Percentiles rank a stretch among this genome's conserved stretches.
Conservation (phyloP, 148 eudicot species). For the Rhododendron vialii region DNA sequence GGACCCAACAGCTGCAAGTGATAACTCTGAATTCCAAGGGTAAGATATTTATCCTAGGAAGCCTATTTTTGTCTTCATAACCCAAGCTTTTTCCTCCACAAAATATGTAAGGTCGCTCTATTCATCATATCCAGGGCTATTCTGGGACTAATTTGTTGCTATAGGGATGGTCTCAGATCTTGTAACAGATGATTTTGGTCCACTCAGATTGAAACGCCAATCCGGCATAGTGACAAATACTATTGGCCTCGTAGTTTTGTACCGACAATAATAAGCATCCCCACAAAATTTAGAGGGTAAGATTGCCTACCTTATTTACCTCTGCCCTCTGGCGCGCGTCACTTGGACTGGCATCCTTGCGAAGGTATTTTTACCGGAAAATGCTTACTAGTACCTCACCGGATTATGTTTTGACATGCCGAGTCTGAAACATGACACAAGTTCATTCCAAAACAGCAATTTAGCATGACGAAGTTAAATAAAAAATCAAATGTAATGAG, state of each 20-base stretch:
- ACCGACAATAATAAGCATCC: background rate
- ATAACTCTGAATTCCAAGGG: background rate
- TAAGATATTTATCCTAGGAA: background rate
- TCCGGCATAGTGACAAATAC: background rate
- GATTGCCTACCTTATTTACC: background rate
- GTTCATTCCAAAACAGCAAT: background rate
- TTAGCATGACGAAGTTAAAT: background rate
- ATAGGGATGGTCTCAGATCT: background rate
- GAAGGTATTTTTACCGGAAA: background rate
- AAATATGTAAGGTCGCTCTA: background rate
- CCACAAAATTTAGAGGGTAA: background rate
- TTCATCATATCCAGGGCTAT: background rate
- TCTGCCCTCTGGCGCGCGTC: background rate
- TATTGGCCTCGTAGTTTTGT: background rate
- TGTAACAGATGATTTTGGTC: background rate
- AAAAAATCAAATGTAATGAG: background rate
- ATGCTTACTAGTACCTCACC: background rate
- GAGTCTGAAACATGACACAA: background rate
- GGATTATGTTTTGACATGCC: background rate
- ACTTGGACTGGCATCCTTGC: background rate
- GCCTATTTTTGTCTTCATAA: background rate
- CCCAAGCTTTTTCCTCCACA: background rate
- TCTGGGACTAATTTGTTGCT: background rate
- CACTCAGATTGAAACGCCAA: background rate
- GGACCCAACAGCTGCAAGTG: background rate